Conservation (phyloP, 1,284 basidiomycete genomes). For the Xerocomus nothofagi region DNA sequence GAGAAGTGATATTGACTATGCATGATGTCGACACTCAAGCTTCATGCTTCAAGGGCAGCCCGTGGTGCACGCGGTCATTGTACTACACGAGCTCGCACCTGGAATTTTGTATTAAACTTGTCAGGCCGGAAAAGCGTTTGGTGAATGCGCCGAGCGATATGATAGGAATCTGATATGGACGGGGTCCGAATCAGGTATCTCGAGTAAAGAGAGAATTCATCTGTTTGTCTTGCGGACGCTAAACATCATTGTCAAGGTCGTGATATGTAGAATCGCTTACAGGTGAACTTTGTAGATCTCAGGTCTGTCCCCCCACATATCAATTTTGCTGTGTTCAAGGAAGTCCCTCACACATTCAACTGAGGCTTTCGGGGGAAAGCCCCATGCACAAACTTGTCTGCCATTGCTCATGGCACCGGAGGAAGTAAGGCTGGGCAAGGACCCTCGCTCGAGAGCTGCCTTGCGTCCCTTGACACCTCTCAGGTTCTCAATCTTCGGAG, state of each 20-base stretch:
- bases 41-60: too few species aligned
- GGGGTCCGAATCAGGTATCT: constrained; percentile 54
- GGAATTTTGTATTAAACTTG: constrained; percentile 41
- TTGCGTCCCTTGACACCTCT: constrained; percentile 45
- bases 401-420: constrained; percentile 52
- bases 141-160: constrained; percentile 61
- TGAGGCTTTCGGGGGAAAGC: constrained; percentile 52
- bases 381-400: constrained; percentile 57
- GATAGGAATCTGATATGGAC: constrained; percentile 64
- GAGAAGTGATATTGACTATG: constrained; percentile 10
- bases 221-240: constrained; percentile 35
- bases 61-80: constrained; percentile 40
- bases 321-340: constrained; percentile 47
- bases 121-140: constrained; percentile 49
- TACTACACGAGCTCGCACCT: constrained; percentile 58
- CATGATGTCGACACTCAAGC: constrained; percentile 5
- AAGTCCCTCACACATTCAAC: constrained; percentile 39
- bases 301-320: constrained; percentile 36
- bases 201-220: constrained; percentile 45
- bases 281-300: constrained; percentile 49
- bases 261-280: constrained; percentile 40
- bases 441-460: constrained; percentile 41
- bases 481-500: constrained; percentile 27
- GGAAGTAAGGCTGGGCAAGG: constrained; percentile 43
- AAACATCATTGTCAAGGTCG: neutral